phyloP scores from a whole-genome alignment of 176 grass and related monocot genomes.

The Miscanthus lutarioriparius region DNA sequence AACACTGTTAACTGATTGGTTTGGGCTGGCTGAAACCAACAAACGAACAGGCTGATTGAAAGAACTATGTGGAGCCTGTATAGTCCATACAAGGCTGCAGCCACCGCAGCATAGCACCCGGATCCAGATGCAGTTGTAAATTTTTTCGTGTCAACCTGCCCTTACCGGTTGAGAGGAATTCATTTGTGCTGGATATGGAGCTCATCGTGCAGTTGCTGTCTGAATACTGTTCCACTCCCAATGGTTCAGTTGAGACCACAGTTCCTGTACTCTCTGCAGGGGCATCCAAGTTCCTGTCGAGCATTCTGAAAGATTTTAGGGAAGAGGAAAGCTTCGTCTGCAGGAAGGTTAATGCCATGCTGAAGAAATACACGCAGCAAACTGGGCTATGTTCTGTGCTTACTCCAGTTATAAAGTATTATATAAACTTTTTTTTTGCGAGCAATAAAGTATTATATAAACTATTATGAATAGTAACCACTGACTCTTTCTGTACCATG shows the following conservation, averaged over 20 bases:
- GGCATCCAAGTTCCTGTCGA: background rate
- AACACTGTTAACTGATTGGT: too few relatives aligned
- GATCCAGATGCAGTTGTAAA: background rate
- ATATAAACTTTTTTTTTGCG: too few relatives aligned
- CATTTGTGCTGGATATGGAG: background rate
- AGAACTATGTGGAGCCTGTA: background rate
- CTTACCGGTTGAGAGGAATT: background rate
- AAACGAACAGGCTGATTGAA: too few relatives aligned
- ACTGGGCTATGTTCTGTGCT: background rate
- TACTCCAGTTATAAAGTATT: background rate
- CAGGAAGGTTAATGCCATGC: background rate
- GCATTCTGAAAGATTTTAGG: background rate
- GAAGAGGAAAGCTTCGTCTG: background rate
- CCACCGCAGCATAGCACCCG: background rate
- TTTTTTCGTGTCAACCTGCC: background rate
- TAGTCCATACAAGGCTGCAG: background rate
- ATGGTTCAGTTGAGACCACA: background rate
- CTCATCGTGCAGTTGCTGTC: background rate
- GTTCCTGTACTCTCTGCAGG: background rate
- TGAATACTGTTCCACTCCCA: background rate
- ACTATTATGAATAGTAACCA: background rate
- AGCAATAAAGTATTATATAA: too few relatives aligned
- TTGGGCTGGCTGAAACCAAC: too few relatives aligned
- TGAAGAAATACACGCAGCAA: constrained; percentile 19
- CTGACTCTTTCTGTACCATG: background rate